These are phyloP conservation scores for Lanmaoa rubissima DNA, from an alignment of 768 basidiomycete species.

Conservation along the genomic window DNA sequence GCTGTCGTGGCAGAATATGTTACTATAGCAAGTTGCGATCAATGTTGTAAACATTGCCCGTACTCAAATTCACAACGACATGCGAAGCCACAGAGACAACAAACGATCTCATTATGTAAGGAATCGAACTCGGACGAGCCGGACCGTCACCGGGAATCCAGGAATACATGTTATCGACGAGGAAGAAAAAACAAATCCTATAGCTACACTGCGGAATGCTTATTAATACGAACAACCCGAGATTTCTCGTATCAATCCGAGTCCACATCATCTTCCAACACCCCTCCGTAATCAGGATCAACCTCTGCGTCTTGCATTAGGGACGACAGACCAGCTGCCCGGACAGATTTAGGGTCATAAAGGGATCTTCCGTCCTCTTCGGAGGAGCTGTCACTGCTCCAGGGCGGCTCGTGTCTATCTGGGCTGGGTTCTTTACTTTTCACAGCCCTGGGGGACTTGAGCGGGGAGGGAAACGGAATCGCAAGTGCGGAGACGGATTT, in stretches of 20 bases:
- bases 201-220: constrained; percentile 2
- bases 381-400: constrained; percentile 64
- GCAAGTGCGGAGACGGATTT: constrained; percentile 46
- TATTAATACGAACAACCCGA: background rate
- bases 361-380: constrained; percentile 38
- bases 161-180: background rate
- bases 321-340: constrained; percentile 10
- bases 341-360: constrained; percentile 11
- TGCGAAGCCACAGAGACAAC: too few relatives aligned
- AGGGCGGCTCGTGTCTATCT: constrained; percentile 37
- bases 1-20: too few relatives aligned
- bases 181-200: background rate
- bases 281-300: constrained; percentile 22
- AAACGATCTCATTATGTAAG: too few relatives aligned
- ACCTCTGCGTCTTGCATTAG: constrained; percentile 3
- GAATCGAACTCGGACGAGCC: too few relatives aligned
- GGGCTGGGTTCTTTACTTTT: constrained; percentile 28
- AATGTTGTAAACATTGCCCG: too few relatives aligned
- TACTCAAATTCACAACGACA: too few relatives aligned
- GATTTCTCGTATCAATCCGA: constrained; percentile 13
- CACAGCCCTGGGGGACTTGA: constrained; percentile 21
- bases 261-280: constrained; percentile 20
- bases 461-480: constrained; percentile 34
- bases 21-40: too few relatives aligned
- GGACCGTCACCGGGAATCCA: too few relatives aligned